Percentiles rank a stretch among this genome's conserved stretches.
Conservation (phyloP, 257 asterid genomes). For the Coffea eugenioides region DNA sequence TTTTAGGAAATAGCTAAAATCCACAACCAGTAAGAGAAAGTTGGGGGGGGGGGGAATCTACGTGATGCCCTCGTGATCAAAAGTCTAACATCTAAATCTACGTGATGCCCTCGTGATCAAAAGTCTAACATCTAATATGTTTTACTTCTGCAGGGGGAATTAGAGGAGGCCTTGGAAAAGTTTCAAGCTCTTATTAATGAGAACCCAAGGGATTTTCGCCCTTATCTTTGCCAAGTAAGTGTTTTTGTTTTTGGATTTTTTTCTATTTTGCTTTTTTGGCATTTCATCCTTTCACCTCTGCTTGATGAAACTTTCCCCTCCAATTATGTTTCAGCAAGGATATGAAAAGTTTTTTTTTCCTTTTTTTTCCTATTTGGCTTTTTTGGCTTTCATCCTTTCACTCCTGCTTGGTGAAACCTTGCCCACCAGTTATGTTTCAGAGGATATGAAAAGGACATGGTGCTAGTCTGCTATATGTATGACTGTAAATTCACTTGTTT, state of each 20-base stretch:
- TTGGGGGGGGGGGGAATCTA: too few relatives aligned
- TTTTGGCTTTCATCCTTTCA: neutral
- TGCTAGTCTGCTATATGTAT: neutral
- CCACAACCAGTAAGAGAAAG: neutral
- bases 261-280: neutral
- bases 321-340: too few relatives aligned
- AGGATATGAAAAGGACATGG: neutral
- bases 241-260: neutral
- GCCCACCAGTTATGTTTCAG: neutral
- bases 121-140: neutral
- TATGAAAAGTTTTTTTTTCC: too few relatives aligned
- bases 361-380: neutral
- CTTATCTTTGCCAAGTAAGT: conserved; percentile 83
- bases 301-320: too few relatives aligned
- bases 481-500: neutral
- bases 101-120: neutral
- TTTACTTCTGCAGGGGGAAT: conserved; percentile 64
- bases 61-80: neutral
- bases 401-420: neutral
- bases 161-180: conserved; percentile 66
- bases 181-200: conserved; percentile 72
- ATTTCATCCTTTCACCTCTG: neutral
- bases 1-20: neutral
- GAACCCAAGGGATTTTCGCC: conserved; percentile 94
- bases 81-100: neutral